Conservation (phyloP, 2,329 filamentous ascomycete genomes). For the Paecilomyces formosus region DNA sequence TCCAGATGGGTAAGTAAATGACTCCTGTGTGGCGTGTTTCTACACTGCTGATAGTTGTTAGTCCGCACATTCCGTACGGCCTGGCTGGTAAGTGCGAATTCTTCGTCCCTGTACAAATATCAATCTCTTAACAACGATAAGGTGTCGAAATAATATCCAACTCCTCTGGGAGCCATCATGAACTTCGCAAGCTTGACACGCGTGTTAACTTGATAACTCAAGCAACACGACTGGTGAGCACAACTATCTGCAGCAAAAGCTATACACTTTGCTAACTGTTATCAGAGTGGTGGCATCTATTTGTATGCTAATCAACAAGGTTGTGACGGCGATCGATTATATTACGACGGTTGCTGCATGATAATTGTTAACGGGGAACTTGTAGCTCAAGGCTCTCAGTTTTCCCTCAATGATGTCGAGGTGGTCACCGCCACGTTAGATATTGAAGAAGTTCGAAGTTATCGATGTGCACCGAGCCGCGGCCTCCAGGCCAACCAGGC, state of each 20-base stretch:
- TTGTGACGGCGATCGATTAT: constrained; percentile 54
- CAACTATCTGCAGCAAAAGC: background rate
- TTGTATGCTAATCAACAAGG: constrained; percentile 58
- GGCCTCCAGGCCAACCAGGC: constrained; percentile 51
- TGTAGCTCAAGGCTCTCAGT: constrained; percentile 60
- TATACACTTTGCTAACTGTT: constrained; percentile 4
- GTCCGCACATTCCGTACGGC: constrained; percentile 53
- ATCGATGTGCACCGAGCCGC: constrained; percentile 48
- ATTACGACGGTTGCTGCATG: constrained; percentile 57
- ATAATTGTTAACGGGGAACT: constrained; percentile 57
- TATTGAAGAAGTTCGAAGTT: constrained; percentile 60
- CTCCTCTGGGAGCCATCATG: constrained; percentile 60
- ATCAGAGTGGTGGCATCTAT: constrained; percentile 39
- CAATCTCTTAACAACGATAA: constrained; percentile 3
- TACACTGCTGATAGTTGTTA: constrained; percentile 16
- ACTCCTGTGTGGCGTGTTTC: constrained; percentile 8
- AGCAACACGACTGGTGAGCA: constrained; percentile 43
- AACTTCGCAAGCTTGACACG: constrained; percentile 58
- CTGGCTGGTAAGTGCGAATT: constrained; percentile 29
- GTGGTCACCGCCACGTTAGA: constrained; percentile 60
- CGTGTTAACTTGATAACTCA: constrained; percentile 59
- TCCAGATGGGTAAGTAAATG: constrained; percentile 32
- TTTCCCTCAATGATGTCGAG: constrained; percentile 58
- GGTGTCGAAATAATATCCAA: constrained; percentile 70
- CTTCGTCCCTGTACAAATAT: background rate